phyloP scores from a whole-genome alignment of 73 alveolate genomes.

The Vitrella brassicaformis region DNA sequence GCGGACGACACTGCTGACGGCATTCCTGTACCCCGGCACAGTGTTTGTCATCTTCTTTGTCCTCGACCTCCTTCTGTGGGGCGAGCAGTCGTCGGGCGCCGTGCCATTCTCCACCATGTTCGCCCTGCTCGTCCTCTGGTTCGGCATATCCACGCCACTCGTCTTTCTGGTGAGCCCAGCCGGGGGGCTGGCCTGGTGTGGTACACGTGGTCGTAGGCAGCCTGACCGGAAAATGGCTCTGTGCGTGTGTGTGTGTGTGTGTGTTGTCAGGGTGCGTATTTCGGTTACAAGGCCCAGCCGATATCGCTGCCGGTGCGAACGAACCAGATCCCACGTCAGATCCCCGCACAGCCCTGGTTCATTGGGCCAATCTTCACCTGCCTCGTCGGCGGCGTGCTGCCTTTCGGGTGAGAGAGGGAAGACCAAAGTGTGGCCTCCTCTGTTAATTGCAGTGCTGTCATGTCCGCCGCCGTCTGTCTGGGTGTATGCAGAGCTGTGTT shows the following conservation, averaged over 20 bases:
- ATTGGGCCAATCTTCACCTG: slow-evolving; percentile 19
- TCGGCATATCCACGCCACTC: slow-evolving; percentile 21
- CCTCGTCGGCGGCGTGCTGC: slow-evolving; percentile 36
- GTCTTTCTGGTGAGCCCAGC: slow-evolving; percentile 9
- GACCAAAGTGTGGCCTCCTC: too few species aligned
- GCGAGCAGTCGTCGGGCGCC: slow-evolving; percentile 16
- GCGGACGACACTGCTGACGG: slow-evolving; percentile 32
- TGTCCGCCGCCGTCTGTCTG: too few species aligned
- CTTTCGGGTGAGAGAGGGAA: too few species aligned
- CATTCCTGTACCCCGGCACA: slow-evolving; percentile 34
- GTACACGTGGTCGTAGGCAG: too few species aligned
- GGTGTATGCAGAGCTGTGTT: slow-evolving; percentile 2
- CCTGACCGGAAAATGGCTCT: too few species aligned
- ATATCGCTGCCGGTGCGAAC: slow-evolving; percentile 32
- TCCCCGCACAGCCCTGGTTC: slow-evolving; percentile 37
- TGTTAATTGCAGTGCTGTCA: too few species aligned
- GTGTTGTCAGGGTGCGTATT: background rate
- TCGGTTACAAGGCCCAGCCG: slow-evolving; percentile 3
- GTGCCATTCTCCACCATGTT: slow-evolving; percentile 29
- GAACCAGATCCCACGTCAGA: slow-evolving; percentile 37
- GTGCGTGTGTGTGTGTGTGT: too few species aligned
- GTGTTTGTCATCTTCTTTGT: slow-evolving; percentile 25
- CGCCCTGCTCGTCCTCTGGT: slow-evolving; percentile 30
- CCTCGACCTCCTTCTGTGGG: slow-evolving; percentile 18
- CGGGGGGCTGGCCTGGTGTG: too few species aligned